Evolutionary conservation across 2,329 filamentous ascomycete genomes (phyloP), one percentile per base, ranked within the genome.

Genomic region (Emergomyces orientalis): DNA sequence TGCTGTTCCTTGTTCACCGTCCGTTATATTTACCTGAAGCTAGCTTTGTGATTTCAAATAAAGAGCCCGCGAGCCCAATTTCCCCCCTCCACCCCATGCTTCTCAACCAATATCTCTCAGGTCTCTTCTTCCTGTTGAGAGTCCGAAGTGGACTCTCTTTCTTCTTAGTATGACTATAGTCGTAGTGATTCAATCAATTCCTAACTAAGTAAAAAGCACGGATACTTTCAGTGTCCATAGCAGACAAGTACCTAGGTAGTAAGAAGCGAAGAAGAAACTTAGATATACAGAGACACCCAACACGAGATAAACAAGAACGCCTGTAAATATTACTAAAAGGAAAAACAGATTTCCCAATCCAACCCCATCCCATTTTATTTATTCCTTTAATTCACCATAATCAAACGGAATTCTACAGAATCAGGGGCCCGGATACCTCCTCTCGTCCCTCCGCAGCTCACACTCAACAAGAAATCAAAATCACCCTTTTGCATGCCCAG

Each of bases 381-480:
- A 41, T 57, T 57, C 13, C 11, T 22, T 43, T n/a, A 17, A 13
- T 14, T 27, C 17, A 19, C 2, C 39, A 41, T 30, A 39, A 9
- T 22, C 14, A 6, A 25, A 17, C 37, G 11, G n/a, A 17, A 27
- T 34, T 13, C 2, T 19, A n/a, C 45, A 54, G 14, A 25, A 54
- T 32, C 22, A n/a, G 7, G 19, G 3, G 19, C 41, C 34, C 5
- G n/a, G n/a, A 37, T 37, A 37, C 34, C 34, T 37, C 27, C 49
- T 22, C 49, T 30, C 22, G 27, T 54, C 17, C 52, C 27, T 34
- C 30, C 47, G 27, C 9, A 30, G 39, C 66, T 59, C 66, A 67
- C 59, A 67, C 17, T 43, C 41, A 43, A 43, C 5, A 68, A 57
- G 41, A 66, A 59, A 66, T 60, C 7, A 39, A 47, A 52, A 49